phyloP scores from a whole-genome alignment of 164 flowering plant species.

The Sextonia rubra region DNA sequence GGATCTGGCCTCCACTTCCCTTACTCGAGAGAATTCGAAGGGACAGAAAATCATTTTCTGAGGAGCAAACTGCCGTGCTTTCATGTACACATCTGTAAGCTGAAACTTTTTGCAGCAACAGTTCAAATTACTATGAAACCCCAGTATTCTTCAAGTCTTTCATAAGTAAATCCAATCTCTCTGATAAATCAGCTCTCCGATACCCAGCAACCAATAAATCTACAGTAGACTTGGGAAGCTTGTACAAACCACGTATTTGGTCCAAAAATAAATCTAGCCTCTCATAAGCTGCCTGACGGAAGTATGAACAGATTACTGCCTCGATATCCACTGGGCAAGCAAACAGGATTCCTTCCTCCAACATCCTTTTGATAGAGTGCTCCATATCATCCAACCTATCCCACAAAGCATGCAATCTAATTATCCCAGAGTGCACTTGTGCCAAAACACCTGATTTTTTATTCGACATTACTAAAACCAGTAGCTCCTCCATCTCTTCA shows the following conservation, averaged over 20 bases:
- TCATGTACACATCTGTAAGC: not conserved
- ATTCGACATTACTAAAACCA: slow-evolving; percentile 13
- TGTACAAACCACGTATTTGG: slow-evolving; percentile 26
- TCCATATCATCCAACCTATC: slow-evolving; percentile 52
- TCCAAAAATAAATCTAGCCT: slow-evolving; percentile 46
- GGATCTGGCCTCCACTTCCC: too few species aligned
- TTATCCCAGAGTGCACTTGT: slow-evolving; percentile 29
- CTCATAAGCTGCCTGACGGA: slow-evolving; percentile 47
- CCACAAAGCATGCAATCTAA: slow-evolving; percentile 33
- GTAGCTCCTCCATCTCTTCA: slow-evolving; percentile 40
- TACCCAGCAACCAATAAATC: slow-evolving; percentile 48
- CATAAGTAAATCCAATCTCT: slow-evolving; percentile 30
- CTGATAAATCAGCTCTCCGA: slow-evolving; percentile 36
- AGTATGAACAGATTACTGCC: slow-evolving; percentile 39
- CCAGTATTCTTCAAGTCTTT: slow-evolving; percentile 30
- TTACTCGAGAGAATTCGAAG: too few species aligned
- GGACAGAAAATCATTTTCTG: too few species aligned
- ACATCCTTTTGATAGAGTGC: slow-evolving; percentile 46
- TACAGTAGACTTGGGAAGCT: slow-evolving; percentile 33
- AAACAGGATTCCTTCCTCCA: slow-evolving; percentile 40
- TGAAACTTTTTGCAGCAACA: not conserved
- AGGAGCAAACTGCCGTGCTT: too few species aligned
- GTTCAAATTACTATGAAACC: slow-evolving; percentile 5
- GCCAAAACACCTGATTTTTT: slow-evolving; percentile 22
- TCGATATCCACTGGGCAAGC: slow-evolving; percentile 31